Base-by-base conservation (phyloP, 306 rosid species). In the Boehmeria nivea region DNA sequence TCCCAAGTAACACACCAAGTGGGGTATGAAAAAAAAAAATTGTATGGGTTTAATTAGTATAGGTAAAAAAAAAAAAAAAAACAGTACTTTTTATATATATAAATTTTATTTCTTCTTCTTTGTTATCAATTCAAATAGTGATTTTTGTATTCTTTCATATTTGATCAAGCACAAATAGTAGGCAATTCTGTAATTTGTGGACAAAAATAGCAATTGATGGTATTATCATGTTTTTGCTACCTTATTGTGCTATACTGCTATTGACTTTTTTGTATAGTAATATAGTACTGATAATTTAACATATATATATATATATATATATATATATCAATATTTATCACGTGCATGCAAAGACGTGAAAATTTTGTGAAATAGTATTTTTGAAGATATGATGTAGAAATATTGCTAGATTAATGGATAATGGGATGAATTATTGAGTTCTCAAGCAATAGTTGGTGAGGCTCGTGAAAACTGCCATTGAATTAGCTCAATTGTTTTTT, bases 1-100 rank as follows among this genome's bases (percentile, higher is more conserved):
- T 77, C 61, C 61, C 43, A 64, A 75, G 73, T 64, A 71, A 71
- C 16, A 36, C 74, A 12, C 73, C 73, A 44, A 78, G 77, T 47
- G 79, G 47, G 49, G 19, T 73, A 22, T 63, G 46, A 20, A 28
- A 5, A 16, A 3, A 25, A 3, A 1, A 22, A 22, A 13, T 24
- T 3, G 9, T 3, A 5, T 55, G 43, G 52, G 57, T 53, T 66
- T 37, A 38, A 77, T 33, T 40, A 51, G 50, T 8, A 14, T 51
- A 27, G 56, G 21, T 25, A 4, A 55, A 28, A 28, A 28, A 8
- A 16, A 40, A 20, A 4, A 55, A 28, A 28, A 28, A 8, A 16
- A 40, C 20, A 59, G 15, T 37, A 17, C 49, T 20, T 51, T 28
- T 28, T 8, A 28, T 28, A 28, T 28, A 28, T 28, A 63, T 61